Conservation (phyloP, 305 asterid genomes). For the Solanum hybrid region DNA sequence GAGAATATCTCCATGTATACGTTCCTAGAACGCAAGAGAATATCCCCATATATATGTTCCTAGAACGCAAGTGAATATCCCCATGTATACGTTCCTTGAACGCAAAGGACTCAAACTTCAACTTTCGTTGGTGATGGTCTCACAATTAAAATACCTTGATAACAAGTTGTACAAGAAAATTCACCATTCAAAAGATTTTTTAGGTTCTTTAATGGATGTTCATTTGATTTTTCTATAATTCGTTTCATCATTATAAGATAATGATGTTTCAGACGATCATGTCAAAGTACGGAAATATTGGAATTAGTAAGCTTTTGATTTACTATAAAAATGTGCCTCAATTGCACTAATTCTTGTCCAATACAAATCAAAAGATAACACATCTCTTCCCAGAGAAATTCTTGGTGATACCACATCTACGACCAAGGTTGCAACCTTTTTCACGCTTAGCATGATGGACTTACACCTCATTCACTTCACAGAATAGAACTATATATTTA, state of each 20-base stretch:
- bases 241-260: background rate
- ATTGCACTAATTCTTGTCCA: background rate
- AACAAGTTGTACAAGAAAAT: background rate
- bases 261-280: background rate
- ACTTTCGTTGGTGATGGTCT: background rate
- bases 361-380: background rate
- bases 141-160: background rate
- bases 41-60: background rate
- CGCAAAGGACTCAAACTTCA: background rate
- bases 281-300: background rate
- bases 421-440: background rate
- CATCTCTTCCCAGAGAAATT: background rate
- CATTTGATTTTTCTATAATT: background rate
- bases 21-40: background rate
- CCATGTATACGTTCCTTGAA: background rate
- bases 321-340: background rate
- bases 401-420: background rate
- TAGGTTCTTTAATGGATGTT: background rate
- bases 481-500: background rate
- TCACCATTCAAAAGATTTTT: background rate
- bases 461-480: background rate
- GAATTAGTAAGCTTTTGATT: background rate
- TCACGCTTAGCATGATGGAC: background rate
- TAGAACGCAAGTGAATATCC: background rate
- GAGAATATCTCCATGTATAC: background rate